Evolutionary conservation across 2,329 filamentous ascomycete genomes (phyloP), one percentile per base, ranked within the genome.

Genomic region (Fusarium agapanthi): DNA sequence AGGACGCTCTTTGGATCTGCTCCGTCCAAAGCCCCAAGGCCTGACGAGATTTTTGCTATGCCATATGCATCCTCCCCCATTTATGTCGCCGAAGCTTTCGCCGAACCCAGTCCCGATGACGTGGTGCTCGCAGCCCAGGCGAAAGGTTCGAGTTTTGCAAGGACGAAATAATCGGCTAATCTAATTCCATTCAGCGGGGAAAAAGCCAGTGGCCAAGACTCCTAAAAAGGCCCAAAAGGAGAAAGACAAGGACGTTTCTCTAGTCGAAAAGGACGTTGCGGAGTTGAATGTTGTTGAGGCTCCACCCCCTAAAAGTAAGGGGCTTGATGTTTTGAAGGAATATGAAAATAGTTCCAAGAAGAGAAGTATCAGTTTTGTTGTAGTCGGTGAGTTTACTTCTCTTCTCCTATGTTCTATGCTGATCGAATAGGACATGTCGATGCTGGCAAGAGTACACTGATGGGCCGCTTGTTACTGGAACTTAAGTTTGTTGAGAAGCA

Each of bases 371-470:
- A 97, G 94, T 79, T 97, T 98, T 82, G 95, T 97, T 13, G 95
- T 98, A 38, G 95, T 97, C 75, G 95, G 93, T 95, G 85, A 76
- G 90, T 77, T 35, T 30, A 5, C n/a, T 28, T 18, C 7, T 38
- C 18, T 22, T 20, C 12, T 55, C 32, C 9, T 35, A 15, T 18
- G 22, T 47, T 28, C 43, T 69, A 45, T 53, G 18, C 63, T 73
- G 69, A 80, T 64, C 73, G 69, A 7, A 62, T 79, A 94, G 95
- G 96, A 20, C 96, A 99, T 80, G 96, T 99, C 61, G 96, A 99
- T 81, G 95, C 97, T 58, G 96, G 96, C 58, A 99, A 99, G 83
- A 98, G 95, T 80, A 99, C 96, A 11, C 87, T 99, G 41, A 98
- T 99, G 95, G 96, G 95, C 1, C 91, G 96, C n/a, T 83, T 99